These are phyloP conservation scores for Pythium sukuiense DNA, from an alignment of 352 stramenopile genomes.

Conservation along the genomic window DNA sequence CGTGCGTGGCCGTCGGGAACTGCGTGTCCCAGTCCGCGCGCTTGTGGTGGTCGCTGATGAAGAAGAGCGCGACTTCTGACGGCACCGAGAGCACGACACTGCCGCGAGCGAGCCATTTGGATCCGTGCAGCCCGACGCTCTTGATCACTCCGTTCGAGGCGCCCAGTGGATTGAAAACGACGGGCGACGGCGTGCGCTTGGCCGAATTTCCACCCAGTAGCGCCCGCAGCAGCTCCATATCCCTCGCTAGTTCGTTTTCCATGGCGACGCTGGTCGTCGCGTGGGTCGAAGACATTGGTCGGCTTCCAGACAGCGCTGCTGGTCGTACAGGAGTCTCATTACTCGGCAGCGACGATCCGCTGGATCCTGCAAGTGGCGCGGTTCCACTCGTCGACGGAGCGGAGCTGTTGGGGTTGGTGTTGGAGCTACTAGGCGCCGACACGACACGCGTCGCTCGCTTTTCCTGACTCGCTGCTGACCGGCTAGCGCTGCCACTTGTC, in stretches of 20 bases:
- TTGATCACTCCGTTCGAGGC: conserved; percentile 57
- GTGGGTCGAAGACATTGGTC: conserved; percentile 34
- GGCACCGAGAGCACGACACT: conserved; percentile 63
- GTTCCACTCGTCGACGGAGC: neutral
- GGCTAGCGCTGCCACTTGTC: neutral
- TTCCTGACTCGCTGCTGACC: neutral
- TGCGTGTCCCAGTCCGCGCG: conserved; percentile 77
- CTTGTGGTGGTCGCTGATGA: conserved; percentile 64
- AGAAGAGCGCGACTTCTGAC: conserved; percentile 56
- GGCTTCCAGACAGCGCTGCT: neutral
- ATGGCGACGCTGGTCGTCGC: conserved; percentile 65
- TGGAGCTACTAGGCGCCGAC: conserved; percentile 15
- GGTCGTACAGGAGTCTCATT: neutral
- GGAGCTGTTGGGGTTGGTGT: neutral
- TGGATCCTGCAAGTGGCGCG: neutral
- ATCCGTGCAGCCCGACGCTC: conserved; percentile 51
- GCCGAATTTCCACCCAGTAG: conserved; percentile 39
- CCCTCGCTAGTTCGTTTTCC: conserved; percentile 70
- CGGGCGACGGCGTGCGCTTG: conserved; percentile 25
- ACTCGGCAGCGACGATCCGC: neutral
- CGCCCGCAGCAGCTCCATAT: conserved; percentile 60
- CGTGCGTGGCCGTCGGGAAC: conserved; percentile 57
- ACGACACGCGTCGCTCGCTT: conserved; percentile 22
- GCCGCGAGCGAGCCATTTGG: conserved; percentile 53
- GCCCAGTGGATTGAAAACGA: conserved; percentile 62